These are phyloP conservation scores for Dioscorea dumetorum DNA, from an alignment of 106 monocot genomes.

Conservation along the genomic window DNA sequence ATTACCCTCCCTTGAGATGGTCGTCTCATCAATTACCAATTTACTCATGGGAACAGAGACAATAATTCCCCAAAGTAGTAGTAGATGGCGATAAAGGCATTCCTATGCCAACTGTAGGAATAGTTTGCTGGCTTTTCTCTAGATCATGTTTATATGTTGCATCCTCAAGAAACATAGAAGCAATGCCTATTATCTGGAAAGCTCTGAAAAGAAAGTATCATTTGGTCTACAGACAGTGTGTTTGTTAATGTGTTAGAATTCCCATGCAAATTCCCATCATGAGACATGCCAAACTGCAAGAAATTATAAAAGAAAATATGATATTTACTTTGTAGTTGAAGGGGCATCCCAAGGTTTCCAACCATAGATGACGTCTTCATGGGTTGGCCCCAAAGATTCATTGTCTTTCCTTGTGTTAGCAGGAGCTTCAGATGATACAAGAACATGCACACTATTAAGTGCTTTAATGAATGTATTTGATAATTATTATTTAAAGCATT, in stretches of 20 bases:
- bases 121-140: slow-evolving; percentile 1
- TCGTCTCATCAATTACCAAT: slow-evolving; percentile 10
- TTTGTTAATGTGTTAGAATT: slow-evolving; percentile 3
- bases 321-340: slow-evolving; percentile 5
- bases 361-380: background rate
- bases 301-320: background rate
- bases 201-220: slow-evolving; percentile 8
- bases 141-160: background rate
- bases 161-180: slow-evolving; percentile 1
- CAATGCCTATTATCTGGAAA: background rate
- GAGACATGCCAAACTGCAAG: slow-evolving; percentile 4
- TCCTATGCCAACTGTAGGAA: slow-evolving; percentile 1
- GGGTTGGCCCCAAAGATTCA: slow-evolving; percentile 4
- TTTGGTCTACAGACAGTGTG: background rate
- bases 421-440: slow-evolving; percentile 7
- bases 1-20: slow-evolving; percentile 6
- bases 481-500: no score
- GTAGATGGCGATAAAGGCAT: slow-evolving; percentile 9
- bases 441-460: background rate
- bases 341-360: slow-evolving; percentile 1
- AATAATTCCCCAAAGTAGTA: background rate
- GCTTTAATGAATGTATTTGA: no score
- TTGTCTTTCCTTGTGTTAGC: slow-evolving; percentile 7
- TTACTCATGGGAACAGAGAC: slow-evolving; percentile 1
- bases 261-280: background rate